Base-by-base conservation (phyloP, 2,329 filamentous ascomycete species). In the Diaporthe australafricana region DNA sequence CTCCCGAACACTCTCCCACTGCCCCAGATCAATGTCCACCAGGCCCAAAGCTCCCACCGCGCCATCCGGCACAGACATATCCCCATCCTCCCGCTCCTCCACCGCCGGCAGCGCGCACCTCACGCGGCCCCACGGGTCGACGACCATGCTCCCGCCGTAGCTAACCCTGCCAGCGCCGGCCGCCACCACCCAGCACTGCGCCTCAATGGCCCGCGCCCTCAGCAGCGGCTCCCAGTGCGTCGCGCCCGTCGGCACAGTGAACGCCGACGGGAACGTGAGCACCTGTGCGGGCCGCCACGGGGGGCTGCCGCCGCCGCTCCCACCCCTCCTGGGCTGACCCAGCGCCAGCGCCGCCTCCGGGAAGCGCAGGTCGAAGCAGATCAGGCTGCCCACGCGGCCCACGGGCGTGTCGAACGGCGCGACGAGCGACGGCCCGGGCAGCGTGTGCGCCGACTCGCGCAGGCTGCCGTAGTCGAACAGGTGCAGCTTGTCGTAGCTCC, bases 341-440 rank as follows among this genome's bases (percentile, higher is more conserved):
- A 97, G 86, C 1, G 90, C 87, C 12, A 96, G 81, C 0, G 90
- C 89, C 11, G 93, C 88, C 79, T 97, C 94, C 0, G 94, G 90
- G 79, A 96, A 97, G 1, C 95, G 90, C 74, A 98, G 83, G 83
- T 98, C 96, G 81, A 98, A 98, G 83, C 96, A 98, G 74, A 98
- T 97, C 68, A 93, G 87, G 73, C 92, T 86, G 25, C 94, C 96
- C 25, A 98, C 87, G 45, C 89, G 90, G 17, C 95, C 95, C 14
- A 97, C 79, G 0, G 89, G 83, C 0, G 92, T 93, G n/a, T 89
- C 83, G 77, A 96, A 94, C 0, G 95, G 95, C 3, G 89, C 80
- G 1, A 90, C 84, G 50, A 97, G 89, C 2, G 82, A 76, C 35
- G 81, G 81, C 0, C 94, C 94, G 5, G 89, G 87, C 77, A 60